Conservation (phyloP, 106 monocot genomes). For the Phalaenopsis equestris region DNA sequence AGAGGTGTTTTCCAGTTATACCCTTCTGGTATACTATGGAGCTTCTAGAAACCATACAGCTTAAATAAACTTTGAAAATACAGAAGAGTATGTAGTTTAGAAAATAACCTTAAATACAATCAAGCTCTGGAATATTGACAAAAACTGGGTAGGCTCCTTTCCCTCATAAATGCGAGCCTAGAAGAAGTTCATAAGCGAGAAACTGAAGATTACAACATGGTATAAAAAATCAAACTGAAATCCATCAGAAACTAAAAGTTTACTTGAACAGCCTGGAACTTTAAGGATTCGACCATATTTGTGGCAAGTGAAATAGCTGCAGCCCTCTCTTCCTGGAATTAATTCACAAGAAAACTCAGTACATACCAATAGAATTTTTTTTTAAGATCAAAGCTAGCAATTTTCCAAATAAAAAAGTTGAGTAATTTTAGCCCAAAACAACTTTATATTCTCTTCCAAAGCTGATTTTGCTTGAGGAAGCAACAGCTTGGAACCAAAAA, state of each 20-base stretch:
- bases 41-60: not conserved
- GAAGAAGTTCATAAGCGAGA: slow-evolving; percentile 1
- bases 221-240: not conserved
- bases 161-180: slow-evolving; percentile 58
- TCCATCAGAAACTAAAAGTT: not conserved
- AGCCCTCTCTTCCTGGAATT: slow-evolving; percentile 43
- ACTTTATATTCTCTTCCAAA: not conserved
- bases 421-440: not conserved
- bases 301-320: slow-evolving; percentile 35
- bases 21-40: not conserved
- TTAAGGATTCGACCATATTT: slow-evolving; percentile 47
- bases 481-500: not conserved
- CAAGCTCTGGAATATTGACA: slow-evolving; percentile 55
- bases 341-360: not conserved
- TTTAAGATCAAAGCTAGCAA: not conserved
- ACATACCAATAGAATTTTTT: not conserved
- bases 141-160: slow-evolving; percentile 58
- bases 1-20: not conserved
- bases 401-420: not conserved
- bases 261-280: slow-evolving; percentile 45
- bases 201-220: slow-evolving; percentile 5
- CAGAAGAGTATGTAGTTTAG: not conserved
- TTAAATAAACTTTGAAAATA: not conserved
- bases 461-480: not conserved
- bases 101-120: slow-evolving; percentile 40